A percentile compares a stretch with the other conserved stretches of the same genome.
Conservation (phyloP, 768 basidiomycete genomes). For the Suillus hirtellus region DNA sequence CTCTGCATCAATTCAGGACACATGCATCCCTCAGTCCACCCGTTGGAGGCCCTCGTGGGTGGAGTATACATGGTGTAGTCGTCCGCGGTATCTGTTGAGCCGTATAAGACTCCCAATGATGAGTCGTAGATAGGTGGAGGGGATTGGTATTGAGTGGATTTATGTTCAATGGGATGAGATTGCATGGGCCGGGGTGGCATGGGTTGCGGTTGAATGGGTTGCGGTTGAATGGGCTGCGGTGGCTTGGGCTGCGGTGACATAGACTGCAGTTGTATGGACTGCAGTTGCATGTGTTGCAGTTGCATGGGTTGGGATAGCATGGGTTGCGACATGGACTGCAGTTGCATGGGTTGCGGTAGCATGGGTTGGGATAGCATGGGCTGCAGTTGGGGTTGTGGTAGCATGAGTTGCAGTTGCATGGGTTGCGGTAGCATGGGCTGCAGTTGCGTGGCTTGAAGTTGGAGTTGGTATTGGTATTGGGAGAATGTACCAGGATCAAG, state of each 20-base stretch:
- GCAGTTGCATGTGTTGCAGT: background rate
- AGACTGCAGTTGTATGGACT: background rate
- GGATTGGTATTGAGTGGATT: background rate
- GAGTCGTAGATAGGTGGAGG: background rate
- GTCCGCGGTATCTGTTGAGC: background rate
- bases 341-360: background rate
- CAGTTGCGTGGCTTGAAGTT: background rate
- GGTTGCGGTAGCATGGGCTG: too few relatives aligned
- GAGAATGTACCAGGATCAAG: background rate
- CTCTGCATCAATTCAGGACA: constrained; percentile 4
- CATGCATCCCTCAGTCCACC: constrained; percentile 5
- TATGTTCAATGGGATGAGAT: too few relatives aligned
- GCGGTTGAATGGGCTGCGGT: too few relatives aligned
- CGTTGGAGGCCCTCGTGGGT: background rate
- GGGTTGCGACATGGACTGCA: too few relatives aligned
- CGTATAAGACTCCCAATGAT: background rate
- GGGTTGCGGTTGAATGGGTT: background rate
- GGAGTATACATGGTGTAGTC: background rate
- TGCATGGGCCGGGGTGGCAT: too few relatives aligned
- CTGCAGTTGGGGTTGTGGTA: background rate
- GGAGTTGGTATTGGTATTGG: background rate
- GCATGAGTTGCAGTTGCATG: too few relatives aligned
- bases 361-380: too few relatives aligned
- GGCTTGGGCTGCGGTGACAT: background rate
- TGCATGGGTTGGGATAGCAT: background rate